Evolutionary conservation across 441 rosid species (phyloP).

Genomic region (Adansonia rubrostipa): DNA sequence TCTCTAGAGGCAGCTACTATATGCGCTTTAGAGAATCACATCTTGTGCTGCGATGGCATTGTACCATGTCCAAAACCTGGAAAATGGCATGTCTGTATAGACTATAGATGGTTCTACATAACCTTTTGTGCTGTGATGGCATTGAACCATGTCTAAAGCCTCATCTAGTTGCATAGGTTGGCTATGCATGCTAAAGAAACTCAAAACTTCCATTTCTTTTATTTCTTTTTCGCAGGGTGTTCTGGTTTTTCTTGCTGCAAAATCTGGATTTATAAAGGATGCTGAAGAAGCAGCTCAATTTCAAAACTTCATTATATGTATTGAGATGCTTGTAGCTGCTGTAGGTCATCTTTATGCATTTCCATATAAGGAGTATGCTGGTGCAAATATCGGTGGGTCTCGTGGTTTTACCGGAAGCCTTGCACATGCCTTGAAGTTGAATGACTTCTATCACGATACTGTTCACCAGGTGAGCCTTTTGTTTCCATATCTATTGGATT

Average conservation of each 20-base stretch:
- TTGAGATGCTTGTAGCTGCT: slow-evolving; percentile 97
- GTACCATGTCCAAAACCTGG: not conserved
- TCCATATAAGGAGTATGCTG: slow-evolving; percentile 97
- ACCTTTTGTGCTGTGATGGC: not conserved
- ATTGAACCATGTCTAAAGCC: not conserved
- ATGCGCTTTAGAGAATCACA: not conserved
- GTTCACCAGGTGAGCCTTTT: slow-evolving; percentile 80
- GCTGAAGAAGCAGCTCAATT: slow-evolving; percentile 85
- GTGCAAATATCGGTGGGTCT: slow-evolving; percentile 85
- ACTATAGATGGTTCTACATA: not conserved
- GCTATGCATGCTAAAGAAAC: not conserved
- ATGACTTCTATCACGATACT: slow-evolving; percentile 94
- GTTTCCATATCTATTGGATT: slow-evolving; percentile 1
- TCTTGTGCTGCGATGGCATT: not conserved
- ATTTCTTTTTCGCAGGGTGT: slow-evolving; percentile 67
- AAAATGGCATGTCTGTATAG: not conserved
- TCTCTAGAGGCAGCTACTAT: not conserved
- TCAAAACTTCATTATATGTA: slow-evolving; percentile 87
- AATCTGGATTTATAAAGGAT: slow-evolving; percentile 68
- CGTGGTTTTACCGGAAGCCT: slow-evolving; percentile 76
- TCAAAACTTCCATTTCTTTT: not conserved
- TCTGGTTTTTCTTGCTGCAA: slow-evolving; percentile 94
- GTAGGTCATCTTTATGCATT: slow-evolving; percentile 88
- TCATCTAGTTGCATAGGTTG: slow-evolving; percentile 15
- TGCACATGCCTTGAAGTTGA: slow-evolving; percentile 88